These are phyloP conservation scores for Fusarium piperis DNA, from an alignment of 2,329 filamentous ascomycete genomes.

Conservation along the genomic window DNA sequence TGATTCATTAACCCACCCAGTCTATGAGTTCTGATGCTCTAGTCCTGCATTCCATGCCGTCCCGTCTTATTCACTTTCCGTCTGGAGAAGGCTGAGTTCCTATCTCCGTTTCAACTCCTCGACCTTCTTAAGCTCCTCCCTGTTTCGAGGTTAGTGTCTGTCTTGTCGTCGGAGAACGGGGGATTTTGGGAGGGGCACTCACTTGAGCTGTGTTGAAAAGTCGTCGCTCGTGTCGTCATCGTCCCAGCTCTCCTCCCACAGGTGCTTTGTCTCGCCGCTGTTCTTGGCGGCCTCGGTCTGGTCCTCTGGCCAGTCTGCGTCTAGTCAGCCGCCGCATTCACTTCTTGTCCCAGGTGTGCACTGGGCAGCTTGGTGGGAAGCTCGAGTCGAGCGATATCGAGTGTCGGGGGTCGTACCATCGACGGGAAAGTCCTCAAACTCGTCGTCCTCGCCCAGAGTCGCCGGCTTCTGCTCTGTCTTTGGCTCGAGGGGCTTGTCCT, in stretches of 20 bases:
- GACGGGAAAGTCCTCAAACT: slow-evolving; percentile 98
- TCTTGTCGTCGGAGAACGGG: not conserved
- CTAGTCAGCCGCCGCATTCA: not conserved
- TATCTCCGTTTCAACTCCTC: slow-evolving; percentile 76
- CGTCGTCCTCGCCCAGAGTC: slow-evolving; percentile 93
- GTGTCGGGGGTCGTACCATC: slow-evolving; percentile 71
- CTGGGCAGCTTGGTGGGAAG: not conserved
- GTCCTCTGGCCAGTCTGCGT: slow-evolving; percentile 88
- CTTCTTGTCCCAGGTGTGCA: not conserved
- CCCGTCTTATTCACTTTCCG: slow-evolving; percentile 29
- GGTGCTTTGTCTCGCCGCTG: slow-evolving; percentile 75
- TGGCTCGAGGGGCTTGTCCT: slow-evolving; percentile 39
- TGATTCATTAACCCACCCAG: slow-evolving; percentile 33
- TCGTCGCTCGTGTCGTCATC: slow-evolving; percentile 98
- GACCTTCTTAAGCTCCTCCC: slow-evolving; percentile 95
- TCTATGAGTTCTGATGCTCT: slow-evolving; percentile 31
- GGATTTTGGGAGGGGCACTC: slow-evolving; percentile 48
- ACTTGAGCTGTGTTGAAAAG: slow-evolving; percentile 95
- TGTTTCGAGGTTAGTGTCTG: slow-evolving; percentile 47
- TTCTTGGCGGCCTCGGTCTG: slow-evolving; percentile 83
- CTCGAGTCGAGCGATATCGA: not conserved
- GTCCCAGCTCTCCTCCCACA: slow-evolving; percentile 99
- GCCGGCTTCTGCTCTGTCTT: slow-evolving; percentile 53
- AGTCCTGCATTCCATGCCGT: slow-evolving; percentile 21
- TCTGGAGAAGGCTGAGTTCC: slow-evolving; percentile 21